Conservation (phyloP, 257 asterid genomes). For the Henckelia pumila region DNA sequence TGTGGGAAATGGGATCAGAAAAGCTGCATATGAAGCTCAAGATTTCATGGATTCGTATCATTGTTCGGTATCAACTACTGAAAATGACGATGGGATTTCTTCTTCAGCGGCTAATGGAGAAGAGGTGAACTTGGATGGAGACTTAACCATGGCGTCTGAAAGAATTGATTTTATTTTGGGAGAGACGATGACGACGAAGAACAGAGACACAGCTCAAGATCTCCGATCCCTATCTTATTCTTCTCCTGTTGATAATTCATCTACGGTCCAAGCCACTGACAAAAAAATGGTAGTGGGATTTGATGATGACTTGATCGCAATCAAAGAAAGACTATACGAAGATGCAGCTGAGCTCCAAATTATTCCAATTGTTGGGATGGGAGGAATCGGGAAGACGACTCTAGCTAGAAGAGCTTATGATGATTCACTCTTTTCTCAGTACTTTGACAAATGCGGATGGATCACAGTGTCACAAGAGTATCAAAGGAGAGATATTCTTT, state of each 20-base stretch:
- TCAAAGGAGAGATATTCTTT: not conserved
- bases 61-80: no score
- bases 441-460: not conserved
- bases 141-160: no score
- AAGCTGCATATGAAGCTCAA: no score
- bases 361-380: constrained; percentile 9
- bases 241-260: not conserved
- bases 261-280: constrained; percentile 21
- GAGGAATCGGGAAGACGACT: constrained; percentile 12
- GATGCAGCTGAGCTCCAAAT: not conserved
- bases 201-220: no score
- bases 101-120: no score
- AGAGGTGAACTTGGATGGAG: no score
- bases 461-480: not conserved
- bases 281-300: not conserved
- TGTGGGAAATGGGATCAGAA: no score
- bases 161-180: no score
- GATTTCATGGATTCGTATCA: no score
- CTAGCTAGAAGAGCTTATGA: not conserved
- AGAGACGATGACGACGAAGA: no score
- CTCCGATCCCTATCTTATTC: no score
- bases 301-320: not conserved
- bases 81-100: no score
- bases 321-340: not conserved
- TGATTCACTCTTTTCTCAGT: not conserved